Percentiles rank a stretch among this genome's conserved stretches.
Evolutionary conservation across 345 rosid genomes (phyloP).

Genomic region (Dovyalis caffra): DNA sequence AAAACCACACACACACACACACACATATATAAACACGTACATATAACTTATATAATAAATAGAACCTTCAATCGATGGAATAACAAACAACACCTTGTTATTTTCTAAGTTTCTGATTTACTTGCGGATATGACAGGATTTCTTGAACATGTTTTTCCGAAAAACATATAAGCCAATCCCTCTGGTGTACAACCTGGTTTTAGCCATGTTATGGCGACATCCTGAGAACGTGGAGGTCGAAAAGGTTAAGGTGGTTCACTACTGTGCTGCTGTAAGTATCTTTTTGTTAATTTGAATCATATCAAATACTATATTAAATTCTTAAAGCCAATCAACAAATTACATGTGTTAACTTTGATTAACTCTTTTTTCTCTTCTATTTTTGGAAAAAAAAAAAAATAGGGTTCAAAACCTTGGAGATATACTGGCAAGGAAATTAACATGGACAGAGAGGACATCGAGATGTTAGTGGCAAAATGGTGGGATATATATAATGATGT

Average conservation of each 20-base stretch:
- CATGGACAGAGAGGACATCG: constrained; percentile 25
- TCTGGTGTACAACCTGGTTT: constrained; percentile 17
- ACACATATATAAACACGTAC: too few species aligned
- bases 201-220: constrained; percentile 22
- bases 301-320: not conserved
- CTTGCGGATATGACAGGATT: constrained; percentile 11
- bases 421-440: constrained; percentile 19
- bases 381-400: not conserved
- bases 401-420: constrained; percentile 30
- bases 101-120: not conserved
- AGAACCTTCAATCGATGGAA: too few species aligned
- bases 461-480: constrained; percentile 20
- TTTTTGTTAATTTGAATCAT: not conserved
- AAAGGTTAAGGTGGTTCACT: constrained; percentile 19
- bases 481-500: constrained; percentile 19
- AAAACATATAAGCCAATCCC: constrained; percentile 20
- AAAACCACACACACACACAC: too few species aligned
- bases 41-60: too few species aligned
- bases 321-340: not conserved
- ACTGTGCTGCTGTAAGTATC: constrained; percentile 23
- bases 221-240: constrained; percentile 19
- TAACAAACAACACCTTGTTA: too few species aligned
- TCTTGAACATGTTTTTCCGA: constrained; percentile 19
- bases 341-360: not conserved
- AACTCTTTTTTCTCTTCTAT: not conserved